Base-by-base conservation (phyloP, 2,329 filamentous ascomycete species). In the Aspergillus pseudonomiae region DNA sequence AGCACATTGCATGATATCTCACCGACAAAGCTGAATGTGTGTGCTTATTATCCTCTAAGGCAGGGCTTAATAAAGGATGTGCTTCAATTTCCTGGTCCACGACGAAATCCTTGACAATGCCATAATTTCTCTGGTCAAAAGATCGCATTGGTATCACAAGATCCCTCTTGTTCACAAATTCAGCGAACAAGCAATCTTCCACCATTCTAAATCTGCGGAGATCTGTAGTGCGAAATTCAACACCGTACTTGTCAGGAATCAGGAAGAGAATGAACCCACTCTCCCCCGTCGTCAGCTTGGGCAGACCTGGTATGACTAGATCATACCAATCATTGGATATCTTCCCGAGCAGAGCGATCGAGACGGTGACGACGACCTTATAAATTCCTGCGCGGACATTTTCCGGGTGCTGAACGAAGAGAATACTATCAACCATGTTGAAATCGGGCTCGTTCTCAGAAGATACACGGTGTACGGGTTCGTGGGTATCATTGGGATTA, bases 151-250 rank as follows among this genome's bases (percentile, higher is more conserved):
- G 67, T 28, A 76, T 55, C 41, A 73, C 63, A 43, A 77, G 66
- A 16, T 68, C 68, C 14, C 67, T 63, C 1, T 63, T 54, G 12
- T 68, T 60, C 1, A 57, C 21, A 30, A 77, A 75, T 32, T 77
- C 73, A 3, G 70, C 74, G 61, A 74, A 67, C 45, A 77, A 68
- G 41, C 71, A 76, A 46, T 70, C 65, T 30, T 76, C 71, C 16
- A 71, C 56, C n/a, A 74, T 56, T 2, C 66, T 69, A 54, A 71
- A 66, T 32, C 71, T 65, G 28, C 68, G 68, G 12, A 76, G 63
- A 43, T 70, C 64, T 2, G 65, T 71, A 11, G 72, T 75, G 24
- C 71, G 71, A 34, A 75, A 69, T 32, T 76, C 75, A 28, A 77
- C 62, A 3, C 74, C 74, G 24, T 68, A 67, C 2, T 64, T 59